A percentile compares a stretch with the other conserved stretches of the same genome.
Evolutionary conservation across 805 yeast species (phyloP).

Genomic region (Kregervanrija fluxuum): DNA sequence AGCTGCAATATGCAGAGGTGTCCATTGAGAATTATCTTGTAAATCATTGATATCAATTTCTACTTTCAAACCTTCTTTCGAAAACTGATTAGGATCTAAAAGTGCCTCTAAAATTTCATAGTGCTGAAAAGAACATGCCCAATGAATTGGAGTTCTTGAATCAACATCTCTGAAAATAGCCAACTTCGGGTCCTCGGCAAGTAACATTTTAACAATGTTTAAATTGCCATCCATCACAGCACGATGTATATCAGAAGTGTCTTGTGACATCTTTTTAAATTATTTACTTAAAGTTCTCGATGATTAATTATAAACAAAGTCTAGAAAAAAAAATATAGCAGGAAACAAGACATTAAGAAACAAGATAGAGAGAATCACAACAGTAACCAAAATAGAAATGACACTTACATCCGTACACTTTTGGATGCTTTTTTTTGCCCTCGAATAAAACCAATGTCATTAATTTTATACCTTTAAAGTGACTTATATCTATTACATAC

Average conservation of each 20-base stretch:
- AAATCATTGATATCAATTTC: constrained; percentile 58
- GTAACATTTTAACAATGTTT: constrained; percentile 41
- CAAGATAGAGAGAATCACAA: too few species aligned
- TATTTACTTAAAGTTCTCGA: not conserved
- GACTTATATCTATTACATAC: too few species aligned
- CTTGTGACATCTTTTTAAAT: constrained; percentile 9
- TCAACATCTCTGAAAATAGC: constrained; percentile 55
- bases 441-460: too few species aligned
- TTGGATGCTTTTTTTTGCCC: too few species aligned
- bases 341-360: too few species aligned
- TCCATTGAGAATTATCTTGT: constrained; percentile 79
- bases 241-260: constrained; percentile 37
- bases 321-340: too few species aligned
- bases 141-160: constrained; percentile 74
- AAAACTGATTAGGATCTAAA: constrained; percentile 13
- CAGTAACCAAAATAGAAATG: too few species aligned
- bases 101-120: constrained; percentile 43
- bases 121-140: constrained; percentile 73
- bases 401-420: too few species aligned
- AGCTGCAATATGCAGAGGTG: constrained; percentile 76
- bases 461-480: too few species aligned
- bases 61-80: not conserved
- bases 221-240: constrained; percentile 61
- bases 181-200: constrained; percentile 42
- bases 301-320: too few species aligned